phyloP scores from a whole-genome alignment of 2,329 filamentous ascomycete genomes.

The Trichophyton benhamiae region DNA sequence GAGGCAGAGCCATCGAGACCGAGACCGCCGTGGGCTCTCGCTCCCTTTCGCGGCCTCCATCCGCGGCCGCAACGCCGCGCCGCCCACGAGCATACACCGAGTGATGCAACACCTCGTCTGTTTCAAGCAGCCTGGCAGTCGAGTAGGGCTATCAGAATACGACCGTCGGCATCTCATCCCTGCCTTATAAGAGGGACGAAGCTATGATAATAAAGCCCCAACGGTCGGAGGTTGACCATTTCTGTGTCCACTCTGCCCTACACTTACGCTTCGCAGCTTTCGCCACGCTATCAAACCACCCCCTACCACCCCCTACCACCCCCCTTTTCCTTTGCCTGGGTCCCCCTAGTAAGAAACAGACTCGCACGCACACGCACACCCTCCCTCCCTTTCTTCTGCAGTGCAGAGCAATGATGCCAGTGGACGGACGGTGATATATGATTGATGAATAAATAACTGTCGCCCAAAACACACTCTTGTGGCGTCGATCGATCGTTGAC shows the following conservation, averaged over 20 bases:
- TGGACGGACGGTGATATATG: no score
- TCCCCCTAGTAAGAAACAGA: neutral
- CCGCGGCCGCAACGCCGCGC: no score
- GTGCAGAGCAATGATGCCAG: no score
- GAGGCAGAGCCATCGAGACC: neutral
- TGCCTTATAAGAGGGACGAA: neutral
- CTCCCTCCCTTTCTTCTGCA: no score
- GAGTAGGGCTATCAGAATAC: neutral
- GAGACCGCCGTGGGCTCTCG: neutral
- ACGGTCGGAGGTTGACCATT: neutral
- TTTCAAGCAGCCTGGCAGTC: neutral
- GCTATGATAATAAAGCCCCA: constrained; percentile 1
- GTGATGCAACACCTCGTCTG: neutral
- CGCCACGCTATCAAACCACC: neutral
- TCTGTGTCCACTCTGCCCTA: no score
- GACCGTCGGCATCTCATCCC: neutral
- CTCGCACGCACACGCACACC: neutral
- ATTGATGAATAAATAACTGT: no score
- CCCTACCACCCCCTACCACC: neutral
- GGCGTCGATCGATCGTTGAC: neutral
- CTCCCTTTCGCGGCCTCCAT: neutral
- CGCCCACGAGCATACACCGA: no score
- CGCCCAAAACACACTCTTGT: no score
- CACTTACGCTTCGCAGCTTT: neutral
- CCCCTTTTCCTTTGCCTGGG: neutral